phyloP scores from a whole-genome alignment of 2,329 filamentous ascomycete species.

The Dactylellina cionopaga region DNA sequence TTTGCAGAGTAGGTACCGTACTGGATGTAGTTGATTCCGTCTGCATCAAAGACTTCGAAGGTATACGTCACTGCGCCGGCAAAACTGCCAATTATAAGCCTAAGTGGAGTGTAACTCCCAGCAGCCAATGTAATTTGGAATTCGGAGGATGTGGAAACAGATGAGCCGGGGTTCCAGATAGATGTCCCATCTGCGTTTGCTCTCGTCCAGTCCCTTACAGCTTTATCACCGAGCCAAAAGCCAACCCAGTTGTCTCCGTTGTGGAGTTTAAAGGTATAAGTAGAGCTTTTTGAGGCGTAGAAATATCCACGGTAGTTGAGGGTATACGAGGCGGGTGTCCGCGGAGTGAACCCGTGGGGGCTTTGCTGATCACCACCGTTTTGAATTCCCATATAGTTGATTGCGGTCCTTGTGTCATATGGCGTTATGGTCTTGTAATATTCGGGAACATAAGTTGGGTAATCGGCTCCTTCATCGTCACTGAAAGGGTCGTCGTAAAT shows the following conservation, averaged over 20 bases:
- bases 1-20: not conserved
- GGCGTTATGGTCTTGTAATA: constrained; percentile 7
- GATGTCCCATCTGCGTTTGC: not conserved
- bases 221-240: constrained; percentile 4
- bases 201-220: not conserved
- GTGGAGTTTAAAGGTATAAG: constrained; percentile 15
- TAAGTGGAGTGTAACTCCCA: not conserved
- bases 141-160: constrained; percentile 1
- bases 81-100: constrained; percentile 5
- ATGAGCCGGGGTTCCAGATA: not conserved
- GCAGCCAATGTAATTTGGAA: constrained; percentile 2
- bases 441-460: not conserved
- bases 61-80: not conserved
- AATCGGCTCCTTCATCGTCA: not conserved
- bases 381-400: not conserved
- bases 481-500: constrained; percentile 14
- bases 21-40: not conserved
- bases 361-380: not conserved
- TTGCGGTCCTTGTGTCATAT: not conserved
- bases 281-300: constrained; percentile 9
- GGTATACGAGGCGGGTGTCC: not conserved
- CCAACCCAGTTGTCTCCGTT: not conserved
- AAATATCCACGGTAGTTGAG: constrained; percentile 34
- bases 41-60: constrained; percentile 2
- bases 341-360: constrained; percentile 15